phyloP scores from a whole-genome alignment of 169 alveolate species.

The Neospora caninum region DNA sequence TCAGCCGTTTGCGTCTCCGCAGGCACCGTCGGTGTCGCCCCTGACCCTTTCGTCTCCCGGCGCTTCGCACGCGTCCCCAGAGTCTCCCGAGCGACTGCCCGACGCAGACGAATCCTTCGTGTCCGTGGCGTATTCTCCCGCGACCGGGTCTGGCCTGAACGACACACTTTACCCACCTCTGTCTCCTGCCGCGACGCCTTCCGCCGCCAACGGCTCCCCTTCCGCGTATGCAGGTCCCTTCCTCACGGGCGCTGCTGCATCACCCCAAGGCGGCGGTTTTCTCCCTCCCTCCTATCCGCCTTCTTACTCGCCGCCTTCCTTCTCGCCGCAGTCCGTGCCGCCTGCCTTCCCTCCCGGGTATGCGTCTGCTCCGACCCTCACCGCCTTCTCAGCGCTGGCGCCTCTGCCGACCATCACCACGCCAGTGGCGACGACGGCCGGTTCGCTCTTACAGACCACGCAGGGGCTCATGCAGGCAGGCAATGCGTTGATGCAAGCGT shows the following conservation, averaged over 20 bases:
- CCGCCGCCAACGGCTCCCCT: background rate
- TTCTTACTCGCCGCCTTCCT: background rate
- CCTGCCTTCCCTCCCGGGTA: background rate
- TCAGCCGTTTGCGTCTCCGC: no score
- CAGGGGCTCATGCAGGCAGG: conserved; percentile 41
- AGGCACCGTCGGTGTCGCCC: no score
- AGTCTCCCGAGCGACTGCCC: no score
- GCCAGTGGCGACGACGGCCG: conserved; percentile 26
- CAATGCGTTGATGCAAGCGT: conserved; percentile 25
- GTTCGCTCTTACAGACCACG: conserved; percentile 34
- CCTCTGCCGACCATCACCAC: conserved; percentile 35
- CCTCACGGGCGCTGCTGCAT: background rate
- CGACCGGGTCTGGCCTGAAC: no score
- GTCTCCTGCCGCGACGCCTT: background rate
- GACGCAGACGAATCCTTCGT: no score
- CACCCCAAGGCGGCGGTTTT: background rate
- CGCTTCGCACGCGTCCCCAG: no score
- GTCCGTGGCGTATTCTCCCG: no score
- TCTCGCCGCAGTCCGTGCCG: background rate
- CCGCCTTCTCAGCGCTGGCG: conserved; percentile 35
- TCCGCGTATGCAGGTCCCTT: background rate
- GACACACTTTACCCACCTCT: no score
- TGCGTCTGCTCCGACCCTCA: background rate
- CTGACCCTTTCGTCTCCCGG: no score
- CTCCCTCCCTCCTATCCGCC: background rate